Conservation (phyloP, 345 rosid species). For the Mallotus nudiflorus region DNA sequence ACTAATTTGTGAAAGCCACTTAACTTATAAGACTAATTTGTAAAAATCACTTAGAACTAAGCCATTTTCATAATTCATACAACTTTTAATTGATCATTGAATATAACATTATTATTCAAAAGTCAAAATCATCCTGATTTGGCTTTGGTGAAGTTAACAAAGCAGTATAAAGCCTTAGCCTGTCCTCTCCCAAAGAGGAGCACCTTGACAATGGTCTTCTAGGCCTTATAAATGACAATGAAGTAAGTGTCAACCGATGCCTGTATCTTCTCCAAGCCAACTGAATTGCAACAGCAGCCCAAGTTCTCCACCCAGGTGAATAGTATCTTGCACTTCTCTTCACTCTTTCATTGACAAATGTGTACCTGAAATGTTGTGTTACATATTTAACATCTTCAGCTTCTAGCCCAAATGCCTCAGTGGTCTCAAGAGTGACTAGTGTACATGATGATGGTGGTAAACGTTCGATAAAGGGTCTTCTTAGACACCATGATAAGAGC, state of each 20-base stretch:
- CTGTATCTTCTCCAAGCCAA: slow-evolving; percentile 92
- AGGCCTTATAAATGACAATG: slow-evolving; percentile 87
- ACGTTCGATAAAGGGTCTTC: slow-evolving; percentile 83
- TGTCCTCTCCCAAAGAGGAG: slow-evolving; percentile 85
- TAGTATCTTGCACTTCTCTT: slow-evolving; percentile 92
- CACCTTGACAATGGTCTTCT: slow-evolving; percentile 83
- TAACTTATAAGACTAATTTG: no score
- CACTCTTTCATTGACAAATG: slow-evolving; percentile 85
- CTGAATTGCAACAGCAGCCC: slow-evolving; percentile 97
- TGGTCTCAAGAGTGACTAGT: slow-evolving; percentile 82
- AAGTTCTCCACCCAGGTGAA: slow-evolving; percentile 97
- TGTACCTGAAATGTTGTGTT: slow-evolving; percentile 94
- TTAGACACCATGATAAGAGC: slow-evolving; percentile 89
- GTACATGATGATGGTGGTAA: slow-evolving; percentile 88
- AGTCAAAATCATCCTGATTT: slow-evolving; percentile 88
- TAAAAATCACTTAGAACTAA: no score
- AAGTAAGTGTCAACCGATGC: slow-evolving; percentile 77
- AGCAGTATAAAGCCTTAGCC: slow-evolving; percentile 86
- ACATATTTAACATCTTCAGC: slow-evolving; percentile 90
- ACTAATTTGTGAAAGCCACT: no score
- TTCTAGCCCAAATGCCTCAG: slow-evolving; percentile 89
- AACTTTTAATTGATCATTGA: no score
- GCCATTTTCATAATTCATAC: no score
- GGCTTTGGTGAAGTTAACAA: slow-evolving; percentile 95
- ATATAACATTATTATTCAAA: slow-evolving; percentile 26